Evolutionary conservation across 805 yeast species (phyloP).

Genomic region (Suhomyces emberorum): DNA sequence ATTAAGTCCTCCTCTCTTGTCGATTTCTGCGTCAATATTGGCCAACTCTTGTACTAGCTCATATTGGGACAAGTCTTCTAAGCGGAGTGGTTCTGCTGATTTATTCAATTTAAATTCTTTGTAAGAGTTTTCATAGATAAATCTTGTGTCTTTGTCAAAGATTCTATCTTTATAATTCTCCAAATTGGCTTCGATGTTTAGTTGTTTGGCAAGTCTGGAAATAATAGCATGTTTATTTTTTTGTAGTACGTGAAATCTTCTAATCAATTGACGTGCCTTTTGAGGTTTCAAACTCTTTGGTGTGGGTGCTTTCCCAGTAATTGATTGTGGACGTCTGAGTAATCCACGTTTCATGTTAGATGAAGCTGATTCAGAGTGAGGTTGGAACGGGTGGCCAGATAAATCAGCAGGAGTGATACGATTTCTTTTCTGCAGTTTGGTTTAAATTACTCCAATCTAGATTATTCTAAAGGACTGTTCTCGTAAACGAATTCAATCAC

Average conservation of each 20-base stretch:
- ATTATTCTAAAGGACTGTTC: too few species aligned
- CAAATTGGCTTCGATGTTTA: conserved; percentile 4
- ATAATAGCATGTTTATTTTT: conserved; percentile 50
- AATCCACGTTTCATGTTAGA: neutral
- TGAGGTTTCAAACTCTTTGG: conserved; percentile 61
- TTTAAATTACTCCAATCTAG: too few species aligned
- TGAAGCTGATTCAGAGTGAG: too few species aligned
- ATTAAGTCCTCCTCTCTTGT: conserved; percentile 68
- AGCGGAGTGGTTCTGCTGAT: conserved; percentile 7
- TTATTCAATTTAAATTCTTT: conserved; percentile 6
- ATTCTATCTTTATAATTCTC: conserved; percentile 10
- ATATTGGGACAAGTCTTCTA: conserved; percentile 13
- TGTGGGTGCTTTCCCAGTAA: conserved; percentile 25
- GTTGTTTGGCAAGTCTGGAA: conserved; percentile 20
- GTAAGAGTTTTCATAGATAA: neutral
- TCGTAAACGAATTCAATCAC: too few species aligned
- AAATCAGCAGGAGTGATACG: too few species aligned
- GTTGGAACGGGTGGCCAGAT: too few species aligned
- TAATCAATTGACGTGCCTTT: conserved; percentile 69
- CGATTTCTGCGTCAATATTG: conserved; percentile 59
- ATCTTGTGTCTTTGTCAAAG: neutral
- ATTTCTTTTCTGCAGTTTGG: too few species aligned
- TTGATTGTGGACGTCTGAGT: conserved; percentile 22
- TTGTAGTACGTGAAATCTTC: conserved; percentile 70
- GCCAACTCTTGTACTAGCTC: conserved; percentile 38